Conservation (phyloP, 257 asterid species). For the Salvia hispanica region DNA sequence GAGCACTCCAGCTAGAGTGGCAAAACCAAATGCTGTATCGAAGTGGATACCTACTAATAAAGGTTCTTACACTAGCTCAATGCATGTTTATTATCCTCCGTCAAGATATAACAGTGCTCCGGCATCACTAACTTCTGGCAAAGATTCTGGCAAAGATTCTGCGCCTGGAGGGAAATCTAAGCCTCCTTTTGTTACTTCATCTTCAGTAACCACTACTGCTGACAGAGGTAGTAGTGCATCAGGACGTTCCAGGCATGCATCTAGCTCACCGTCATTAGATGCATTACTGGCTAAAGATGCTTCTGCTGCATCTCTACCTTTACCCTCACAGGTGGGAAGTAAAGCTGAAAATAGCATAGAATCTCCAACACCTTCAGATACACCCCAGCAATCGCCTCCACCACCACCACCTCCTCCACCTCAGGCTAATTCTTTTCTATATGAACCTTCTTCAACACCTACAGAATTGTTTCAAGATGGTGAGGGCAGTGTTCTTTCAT, state of each 20-base stretch:
- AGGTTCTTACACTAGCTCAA: conserved; percentile 90
- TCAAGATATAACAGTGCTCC: conserved; percentile 93
- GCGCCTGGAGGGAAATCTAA: conserved; percentile 60
- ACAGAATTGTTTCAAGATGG: conserved; percentile 15
- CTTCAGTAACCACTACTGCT: conserved; percentile 49
- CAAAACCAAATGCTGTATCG: conserved; percentile 81
- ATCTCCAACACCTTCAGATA: conserved; percentile 32
- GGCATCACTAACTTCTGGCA: conserved; percentile 58
- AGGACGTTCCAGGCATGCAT: conserved; percentile 45
- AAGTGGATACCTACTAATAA: conserved; percentile 95
- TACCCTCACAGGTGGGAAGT: conserved; percentile 38
- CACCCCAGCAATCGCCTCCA: conserved; percentile 32
- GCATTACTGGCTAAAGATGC: conserved; percentile 29
- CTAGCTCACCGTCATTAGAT: conserved; percentile 51
- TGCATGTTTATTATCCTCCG: conserved; percentile 95
- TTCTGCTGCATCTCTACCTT: conserved; percentile 35
- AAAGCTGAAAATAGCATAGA: conserved; percentile 42
- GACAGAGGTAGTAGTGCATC: conserved; percentile 38
- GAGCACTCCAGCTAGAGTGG: conserved; percentile 54
- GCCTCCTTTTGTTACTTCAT: conserved; percentile 47
- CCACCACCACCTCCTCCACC: conserved; percentile 39
- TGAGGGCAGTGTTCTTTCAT: conserved; percentile 14
- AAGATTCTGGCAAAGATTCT: conserved; percentile 39
- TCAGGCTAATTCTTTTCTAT: conserved; percentile 28
- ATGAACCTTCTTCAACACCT: conserved; percentile 31